Percentiles rank a stretch among this genome's conserved stretches.
Evolutionary conservation across 306 rosid species (phyloP).

Genomic region (Acmispon strigosus): DNA sequence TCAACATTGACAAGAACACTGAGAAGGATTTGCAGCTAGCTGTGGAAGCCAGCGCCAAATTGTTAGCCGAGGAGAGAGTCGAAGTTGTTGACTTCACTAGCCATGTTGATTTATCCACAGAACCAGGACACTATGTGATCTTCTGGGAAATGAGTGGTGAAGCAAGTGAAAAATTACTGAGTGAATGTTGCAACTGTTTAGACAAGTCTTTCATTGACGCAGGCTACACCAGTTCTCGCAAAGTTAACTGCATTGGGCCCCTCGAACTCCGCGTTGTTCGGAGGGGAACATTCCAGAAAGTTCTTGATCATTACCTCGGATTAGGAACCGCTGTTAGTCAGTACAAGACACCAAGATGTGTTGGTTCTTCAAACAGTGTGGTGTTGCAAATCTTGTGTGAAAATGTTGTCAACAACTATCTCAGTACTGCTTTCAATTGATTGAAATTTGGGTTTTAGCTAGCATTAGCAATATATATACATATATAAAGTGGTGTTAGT

Average conservation of each 20-base stretch:
- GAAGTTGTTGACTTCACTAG: slow-evolving; percentile 85
- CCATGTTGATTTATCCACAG: slow-evolving; percentile 48
- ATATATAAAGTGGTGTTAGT: neutral
- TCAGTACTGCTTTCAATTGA: slow-evolving; percentile 59
- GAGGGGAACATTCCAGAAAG: slow-evolving; percentile 72
- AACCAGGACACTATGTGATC: slow-evolving; percentile 85
- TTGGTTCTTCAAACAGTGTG: slow-evolving; percentile 35
- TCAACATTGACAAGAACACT: slow-evolving; percentile 94
- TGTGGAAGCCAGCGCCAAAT: slow-evolving; percentile 58
- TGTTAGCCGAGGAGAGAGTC: slow-evolving; percentile 45
- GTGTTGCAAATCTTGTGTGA: slow-evolving; percentile 64
- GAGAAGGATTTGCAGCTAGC: slow-evolving; percentile 78
- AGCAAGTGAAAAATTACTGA: slow-evolving; percentile 38
- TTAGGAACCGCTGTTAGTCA: slow-evolving; percentile 80
- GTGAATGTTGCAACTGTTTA: slow-evolving; percentile 73
- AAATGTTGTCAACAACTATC: slow-evolving; percentile 51
- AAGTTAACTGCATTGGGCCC: slow-evolving; percentile 58
- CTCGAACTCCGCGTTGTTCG: slow-evolving; percentile 67
- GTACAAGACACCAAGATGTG: slow-evolving; percentile 82
- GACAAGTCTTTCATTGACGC: slow-evolving; percentile 72
- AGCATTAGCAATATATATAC: neutral
- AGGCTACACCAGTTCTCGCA: slow-evolving; percentile 71
- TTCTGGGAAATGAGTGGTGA: slow-evolving; percentile 85
- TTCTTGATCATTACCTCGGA: slow-evolving; percentile 63
- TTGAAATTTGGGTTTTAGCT: neutral